These are phyloP conservation scores for Adansonia madagascariensis DNA, from an alignment of 441 rosid genomes.

Conservation along the genomic window DNA sequence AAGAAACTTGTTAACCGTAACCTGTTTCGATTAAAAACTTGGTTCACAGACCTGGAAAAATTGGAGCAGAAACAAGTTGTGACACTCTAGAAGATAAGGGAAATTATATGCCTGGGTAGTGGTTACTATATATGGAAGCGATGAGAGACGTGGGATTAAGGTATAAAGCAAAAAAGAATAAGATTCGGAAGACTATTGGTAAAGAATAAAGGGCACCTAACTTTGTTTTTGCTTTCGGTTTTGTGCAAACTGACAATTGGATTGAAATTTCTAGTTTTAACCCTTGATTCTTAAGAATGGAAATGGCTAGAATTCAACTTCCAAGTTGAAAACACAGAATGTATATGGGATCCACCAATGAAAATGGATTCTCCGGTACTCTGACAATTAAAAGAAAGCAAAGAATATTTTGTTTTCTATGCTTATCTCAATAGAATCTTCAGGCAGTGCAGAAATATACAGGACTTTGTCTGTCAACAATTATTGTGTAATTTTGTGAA, in stretches of 20 bases:
- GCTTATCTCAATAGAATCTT: background rate
- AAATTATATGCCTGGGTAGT: slow-evolving; percentile 14
- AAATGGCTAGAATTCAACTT: slow-evolving; percentile 10
- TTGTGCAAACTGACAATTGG: background rate
- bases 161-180: slow-evolving; percentile 35
- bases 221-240: slow-evolving; percentile 26
- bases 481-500: no score
- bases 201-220: slow-evolving; percentile 38
- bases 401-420: background rate
- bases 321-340: slow-evolving; percentile 18
- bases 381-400: background rate
- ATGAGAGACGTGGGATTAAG: background rate
- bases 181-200: slow-evolving; percentile 36
- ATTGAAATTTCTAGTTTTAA: background rate
- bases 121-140: slow-evolving; percentile 1
- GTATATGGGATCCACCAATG: slow-evolving; percentile 5
- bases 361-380: background rate
- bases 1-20: background rate
- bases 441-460: background rate
- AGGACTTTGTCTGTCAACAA: no score
- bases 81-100: background rate
- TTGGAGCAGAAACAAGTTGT: slow-evolving; percentile 13
- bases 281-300: background rate
- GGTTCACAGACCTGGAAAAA: slow-evolving; percentile 28
- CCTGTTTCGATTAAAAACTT: background rate